These are phyloP conservation scores for Debaryomycetaceae sp. DNA, from an alignment of 1,139 yeast species.

Conservation along the genomic window DNA sequence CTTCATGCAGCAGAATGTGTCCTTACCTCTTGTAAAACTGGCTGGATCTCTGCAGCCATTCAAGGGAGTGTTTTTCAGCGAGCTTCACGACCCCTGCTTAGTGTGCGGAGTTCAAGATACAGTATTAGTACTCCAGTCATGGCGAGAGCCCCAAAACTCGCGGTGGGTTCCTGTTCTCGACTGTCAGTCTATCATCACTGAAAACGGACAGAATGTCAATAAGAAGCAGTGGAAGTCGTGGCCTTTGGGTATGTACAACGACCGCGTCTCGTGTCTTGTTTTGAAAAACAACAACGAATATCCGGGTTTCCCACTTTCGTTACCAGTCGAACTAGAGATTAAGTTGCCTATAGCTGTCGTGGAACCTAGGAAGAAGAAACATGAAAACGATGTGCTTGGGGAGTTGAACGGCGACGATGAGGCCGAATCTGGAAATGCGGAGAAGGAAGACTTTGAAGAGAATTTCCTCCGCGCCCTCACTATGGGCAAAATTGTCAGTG, in stretches of 20 bases:
- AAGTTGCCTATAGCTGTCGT: slow-evolving; percentile 44
- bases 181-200: slow-evolving; percentile 45
- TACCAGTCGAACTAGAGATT: slow-evolving; percentile 69
- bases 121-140: slow-evolving; percentile 55
- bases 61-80: slow-evolving; percentile 71
- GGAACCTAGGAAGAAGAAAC: slow-evolving; percentile 9
- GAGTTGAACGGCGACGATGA: slow-evolving; percentile 18
- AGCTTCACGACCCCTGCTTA: slow-evolving; percentile 80
- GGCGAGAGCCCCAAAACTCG: slow-evolving; percentile 72
- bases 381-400: slow-evolving; percentile 9
- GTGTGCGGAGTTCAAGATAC: slow-evolving; percentile 64
- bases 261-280: slow-evolving; percentile 61
- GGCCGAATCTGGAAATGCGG: slow-evolving; percentile 9
- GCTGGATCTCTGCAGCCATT: slow-evolving; percentile 22
- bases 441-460: slow-evolving; percentile 34
- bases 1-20: slow-evolving; percentile 29
- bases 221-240: slow-evolving; percentile 55
- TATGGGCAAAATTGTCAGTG: slow-evolving; percentile 39
- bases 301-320: slow-evolving; percentile 68
- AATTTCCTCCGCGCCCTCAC: slow-evolving; percentile 33
- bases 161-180: slow-evolving; percentile 85
- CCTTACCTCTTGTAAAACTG: slow-evolving; percentile 23
- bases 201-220: slow-evolving; percentile 34
- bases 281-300: slow-evolving; percentile 46
- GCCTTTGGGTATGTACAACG: slow-evolving; percentile 76